Evolutionary conservation across 257 asterid genomes (phyloP), one percentile per base, ranked within the genome.

Genomic region (Solanum acaule): DNA sequence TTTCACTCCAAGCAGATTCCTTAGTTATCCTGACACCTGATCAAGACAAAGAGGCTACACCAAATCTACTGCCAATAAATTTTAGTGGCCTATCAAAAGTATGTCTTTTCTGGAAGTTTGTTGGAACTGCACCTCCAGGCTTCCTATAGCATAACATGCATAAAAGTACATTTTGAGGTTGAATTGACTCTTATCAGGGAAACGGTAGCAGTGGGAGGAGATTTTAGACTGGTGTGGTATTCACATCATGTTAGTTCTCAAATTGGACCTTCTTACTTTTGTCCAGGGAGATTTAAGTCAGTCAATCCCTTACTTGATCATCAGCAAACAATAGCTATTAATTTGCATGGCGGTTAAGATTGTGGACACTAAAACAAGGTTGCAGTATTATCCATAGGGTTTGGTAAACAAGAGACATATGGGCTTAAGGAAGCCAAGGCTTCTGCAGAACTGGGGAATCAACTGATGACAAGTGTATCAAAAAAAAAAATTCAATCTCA

Each of bases 1-100:
- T 96, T 90, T 93, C 96, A 8, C 98, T 96, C 14, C 90, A 92
- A 92, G 98, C 91, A 8, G 98, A 96, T 72, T 95, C 85, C 88
- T 92, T 93, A 63, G 98, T 97, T 88, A 90, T 91, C 89, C 94
- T 97, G 83, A 95, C 98, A 6, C 97, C 98, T 44, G 95, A 96
- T 94, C 92, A 94, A 88, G 97, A 97, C 87, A 96, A 91, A 87
- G 98, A 95, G 87, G 96, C 99, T 35, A 88, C 99, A 11, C 92
- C 95, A 76, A 94, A 93, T 88, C 91, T 95, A 84, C 90, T 97
- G 93, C 99, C 99, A 1, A 96, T 95, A 92, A 95, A 92, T 94
- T 96, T 96, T 88, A 91, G 93, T 71, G 98, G 97, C 70, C 93
- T 96, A 71, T 92, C 99, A 42, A 46, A 81, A 18, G 59, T 46